These are phyloP conservation scores for Leccinum arenicola DNA, from an alignment of 768 basidiomycete species.

Conservation along the genomic window DNA sequence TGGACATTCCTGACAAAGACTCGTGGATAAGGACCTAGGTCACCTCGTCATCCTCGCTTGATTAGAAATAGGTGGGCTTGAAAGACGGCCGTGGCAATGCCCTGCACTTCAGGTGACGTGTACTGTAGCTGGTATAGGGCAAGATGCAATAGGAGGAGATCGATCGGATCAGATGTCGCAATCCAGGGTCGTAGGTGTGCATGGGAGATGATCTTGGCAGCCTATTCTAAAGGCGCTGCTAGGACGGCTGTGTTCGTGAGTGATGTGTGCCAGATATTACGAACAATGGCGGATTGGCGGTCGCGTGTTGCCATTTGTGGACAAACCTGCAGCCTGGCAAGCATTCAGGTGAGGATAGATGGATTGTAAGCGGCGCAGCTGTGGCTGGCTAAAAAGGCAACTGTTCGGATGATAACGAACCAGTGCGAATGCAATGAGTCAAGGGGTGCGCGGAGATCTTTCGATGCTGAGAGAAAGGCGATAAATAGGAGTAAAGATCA, in stretches of 20 bases:
- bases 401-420: neutral
- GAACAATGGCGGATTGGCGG: neutral
- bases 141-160: conserved; percentile 14
- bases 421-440: neutral
- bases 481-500: neutral
- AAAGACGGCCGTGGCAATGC: neutral
- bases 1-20: neutral
- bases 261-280: neutral
- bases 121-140: conserved; percentile 1
- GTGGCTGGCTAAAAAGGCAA: neutral
- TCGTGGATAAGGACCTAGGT: conserved; percentile 22
- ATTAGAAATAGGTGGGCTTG: conserved; percentile 4
- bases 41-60: conserved; percentile 19
- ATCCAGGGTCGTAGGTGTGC: neutral
- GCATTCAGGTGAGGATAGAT: neutral
- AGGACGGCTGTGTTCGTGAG: neutral
- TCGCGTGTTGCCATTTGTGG: neutral
- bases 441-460: neutral
- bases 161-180: conserved; percentile 20
- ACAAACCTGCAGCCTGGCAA: neutral
- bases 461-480: neutral
- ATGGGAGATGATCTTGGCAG: neutral
- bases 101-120: conserved; percentile 10
- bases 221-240: neutral
- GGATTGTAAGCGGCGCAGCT: conserved; percentile 2